Evolutionary conservation across 805 yeast species (phyloP), one percentile per base, ranked within the genome.

Genomic region (Suhomyces vadensis): DNA sequence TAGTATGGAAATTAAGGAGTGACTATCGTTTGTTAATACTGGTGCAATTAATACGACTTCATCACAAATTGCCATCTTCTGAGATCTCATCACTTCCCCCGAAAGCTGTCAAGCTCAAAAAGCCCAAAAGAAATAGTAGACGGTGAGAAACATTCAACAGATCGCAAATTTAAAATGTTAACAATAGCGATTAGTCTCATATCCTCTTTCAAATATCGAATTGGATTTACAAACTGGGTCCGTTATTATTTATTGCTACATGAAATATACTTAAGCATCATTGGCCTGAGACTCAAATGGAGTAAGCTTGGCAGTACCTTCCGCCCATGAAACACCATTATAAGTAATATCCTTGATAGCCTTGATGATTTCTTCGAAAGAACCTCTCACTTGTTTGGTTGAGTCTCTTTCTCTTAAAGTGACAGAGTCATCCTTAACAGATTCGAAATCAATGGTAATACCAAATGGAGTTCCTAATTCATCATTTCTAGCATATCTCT

Each of bases 401-500:
- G 95, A 79, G 69, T 92, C 99, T 77, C 99, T 87, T 71, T 92
- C 98, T 78, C 99, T 88, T 63, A 92, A 77, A 26, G 99, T 92
- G 53, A 92, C 87, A 10, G 97, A 83, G 40, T 81, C 80, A 63
- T 92, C 97, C 63, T 85, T 80, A 50, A 87, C 79, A 43, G 96
- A 84, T 53, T 92, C 97, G 67, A 94, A 92, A 69, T 92, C 99
- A 57, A 92, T 86, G 52, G 99, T 92, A 69, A 92, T 82, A 67
- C 99, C 99, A 65, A 94, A 94, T 57, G 99, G 99, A 43, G 98
- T 94, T 69, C 99, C 99, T 63, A 92, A 79, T 75, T 92, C 99
- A 70, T 92, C 99, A 68, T 92, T 92, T 75, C 99, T 87, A 52
- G 99, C 90, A 61, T 92, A 92, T 74, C 99, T 85, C 75, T 91